phyloP scores from a whole-genome alignment of 148 eudicot species.

The Rhododendron kiyosumense region DNA sequence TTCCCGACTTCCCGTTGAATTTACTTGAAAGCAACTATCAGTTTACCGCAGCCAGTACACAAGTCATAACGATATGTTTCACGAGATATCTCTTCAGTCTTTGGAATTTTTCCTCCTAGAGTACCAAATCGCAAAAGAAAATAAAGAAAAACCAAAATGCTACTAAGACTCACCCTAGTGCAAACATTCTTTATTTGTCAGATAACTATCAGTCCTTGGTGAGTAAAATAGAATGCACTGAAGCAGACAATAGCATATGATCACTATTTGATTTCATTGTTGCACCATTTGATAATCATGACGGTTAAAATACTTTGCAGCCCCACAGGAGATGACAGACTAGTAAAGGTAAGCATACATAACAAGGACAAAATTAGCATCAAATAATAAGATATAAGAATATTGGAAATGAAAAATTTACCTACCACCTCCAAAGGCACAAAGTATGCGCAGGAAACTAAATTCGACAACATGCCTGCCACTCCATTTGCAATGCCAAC shows the following conservation, averaged over 20 bases:
- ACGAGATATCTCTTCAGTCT: not conserved
- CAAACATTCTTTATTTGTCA: not conserved
- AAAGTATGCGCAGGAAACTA: slow-evolving; percentile 57
- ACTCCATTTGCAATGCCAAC: slow-evolving; percentile 67
- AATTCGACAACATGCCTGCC: slow-evolving; percentile 78
- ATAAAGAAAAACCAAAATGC: not conserved
- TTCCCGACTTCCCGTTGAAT: not conserved
- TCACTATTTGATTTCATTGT: not conserved
- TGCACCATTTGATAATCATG: not conserved
- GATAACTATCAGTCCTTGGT: not conserved
- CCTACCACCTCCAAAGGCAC: slow-evolving; percentile 88
- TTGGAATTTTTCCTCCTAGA: not conserved
- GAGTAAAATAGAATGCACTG: not conserved
- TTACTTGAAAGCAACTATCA: too few species aligned
- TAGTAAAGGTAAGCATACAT: not conserved
- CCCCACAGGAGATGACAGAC: not conserved
- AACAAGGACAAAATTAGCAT: not conserved
- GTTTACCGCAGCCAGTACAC: not conserved
- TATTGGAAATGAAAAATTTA: slow-evolving; percentile 9
- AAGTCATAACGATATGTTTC: not conserved
- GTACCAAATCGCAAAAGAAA: not conserved
- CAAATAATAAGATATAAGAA: not conserved
- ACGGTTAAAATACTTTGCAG: not conserved
- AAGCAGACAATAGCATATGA: not conserved
- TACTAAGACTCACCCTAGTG: not conserved